Evolutionary conservation across 2,329 filamentous ascomycete genomes (phyloP).

Genomic region (Calcarisporium arbuscula): DNA sequence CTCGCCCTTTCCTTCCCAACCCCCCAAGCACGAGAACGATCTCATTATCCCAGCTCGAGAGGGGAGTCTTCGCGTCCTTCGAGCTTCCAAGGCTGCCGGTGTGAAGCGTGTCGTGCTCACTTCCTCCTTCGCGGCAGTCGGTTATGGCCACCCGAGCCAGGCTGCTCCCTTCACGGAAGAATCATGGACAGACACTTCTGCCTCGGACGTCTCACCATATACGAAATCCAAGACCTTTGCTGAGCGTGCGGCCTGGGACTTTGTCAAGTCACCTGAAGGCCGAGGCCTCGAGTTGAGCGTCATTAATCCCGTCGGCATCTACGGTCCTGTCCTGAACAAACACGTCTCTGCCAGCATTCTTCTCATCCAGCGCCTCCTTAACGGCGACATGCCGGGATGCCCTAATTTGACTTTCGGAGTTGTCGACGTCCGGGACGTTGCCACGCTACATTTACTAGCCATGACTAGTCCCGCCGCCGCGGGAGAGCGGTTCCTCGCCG

Average conservation of each 20-base stretch:
- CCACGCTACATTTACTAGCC: not conserved
- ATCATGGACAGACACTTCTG: too few relatives aligned
- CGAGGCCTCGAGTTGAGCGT: too few relatives aligned
- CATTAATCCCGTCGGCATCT: too few relatives aligned
- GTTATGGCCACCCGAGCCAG: too few relatives aligned
- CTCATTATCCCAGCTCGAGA: not conserved
- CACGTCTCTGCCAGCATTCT: constrained; percentile 1
- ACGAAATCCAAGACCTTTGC: not conserved
- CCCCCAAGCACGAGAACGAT: not conserved
- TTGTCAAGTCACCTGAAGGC: too few relatives aligned
- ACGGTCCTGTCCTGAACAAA: too few relatives aligned
- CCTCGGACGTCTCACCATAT: not conserved
- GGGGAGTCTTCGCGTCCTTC: not conserved
- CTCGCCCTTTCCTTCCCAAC: not conserved
- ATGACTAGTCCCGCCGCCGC: not conserved
- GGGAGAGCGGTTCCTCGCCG: not conserved
- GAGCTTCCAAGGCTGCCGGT: not conserved
- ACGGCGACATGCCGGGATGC: not conserved
- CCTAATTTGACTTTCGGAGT: not conserved
- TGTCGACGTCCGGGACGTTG: not conserved
- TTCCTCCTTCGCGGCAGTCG: not conserved
- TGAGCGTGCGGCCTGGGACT: not conserved
- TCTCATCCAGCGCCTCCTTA: constrained; percentile 2
- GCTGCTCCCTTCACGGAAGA: too few relatives aligned
- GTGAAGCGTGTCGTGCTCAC: not conserved